Percentiles rank a stretch among this genome's conserved stretches.
phyloP scores from a whole-genome alignment of 306 rosid genomes.

The Heteromeles arbutifolia region DNA sequence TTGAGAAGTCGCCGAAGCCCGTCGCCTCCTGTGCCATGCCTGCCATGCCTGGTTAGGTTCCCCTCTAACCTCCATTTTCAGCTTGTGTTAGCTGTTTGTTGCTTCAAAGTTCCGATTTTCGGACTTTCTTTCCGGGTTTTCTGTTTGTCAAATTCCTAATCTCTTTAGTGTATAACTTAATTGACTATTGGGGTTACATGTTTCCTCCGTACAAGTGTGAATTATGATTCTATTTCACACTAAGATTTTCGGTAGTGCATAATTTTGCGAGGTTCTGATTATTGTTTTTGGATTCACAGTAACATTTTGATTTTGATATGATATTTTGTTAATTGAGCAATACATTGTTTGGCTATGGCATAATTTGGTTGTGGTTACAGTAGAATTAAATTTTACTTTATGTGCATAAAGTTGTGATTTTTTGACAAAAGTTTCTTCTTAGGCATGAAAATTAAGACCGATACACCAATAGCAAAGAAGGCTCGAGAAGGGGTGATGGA shows the following conservation, averaged over 20 bases:
- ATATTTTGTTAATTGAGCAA: background rate
- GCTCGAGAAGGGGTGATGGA: constrained; percentile 99
- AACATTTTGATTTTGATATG: background rate
- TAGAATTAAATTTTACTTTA: background rate
- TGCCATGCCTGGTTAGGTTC: constrained; percentile 68
- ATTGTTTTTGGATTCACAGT: background rate
- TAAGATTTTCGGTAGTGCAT: background rate
- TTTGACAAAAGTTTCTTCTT: constrained; percentile 9
- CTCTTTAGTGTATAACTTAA: background rate
- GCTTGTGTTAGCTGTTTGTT: background rate
- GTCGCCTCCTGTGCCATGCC: constrained; percentile 99
- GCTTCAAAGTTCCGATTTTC: background rate
- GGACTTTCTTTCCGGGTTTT: background rate
- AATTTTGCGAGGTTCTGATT: background rate
- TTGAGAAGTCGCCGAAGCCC: constrained; percentile 98
- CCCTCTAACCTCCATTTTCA: background rate
- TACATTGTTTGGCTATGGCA: background rate
- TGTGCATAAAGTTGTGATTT: constrained; percentile 8
- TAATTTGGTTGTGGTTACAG: background rate
- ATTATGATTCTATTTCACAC: background rate
- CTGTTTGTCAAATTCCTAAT: background rate
- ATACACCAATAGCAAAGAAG: constrained; percentile 95
- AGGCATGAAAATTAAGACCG: constrained; percentile 99
- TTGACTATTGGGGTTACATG: background rate
- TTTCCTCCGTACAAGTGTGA: background rate